phyloP scores from a whole-genome alignment of 2,329 filamentous ascomycete species.

The Cladosporium sp. region DNA sequence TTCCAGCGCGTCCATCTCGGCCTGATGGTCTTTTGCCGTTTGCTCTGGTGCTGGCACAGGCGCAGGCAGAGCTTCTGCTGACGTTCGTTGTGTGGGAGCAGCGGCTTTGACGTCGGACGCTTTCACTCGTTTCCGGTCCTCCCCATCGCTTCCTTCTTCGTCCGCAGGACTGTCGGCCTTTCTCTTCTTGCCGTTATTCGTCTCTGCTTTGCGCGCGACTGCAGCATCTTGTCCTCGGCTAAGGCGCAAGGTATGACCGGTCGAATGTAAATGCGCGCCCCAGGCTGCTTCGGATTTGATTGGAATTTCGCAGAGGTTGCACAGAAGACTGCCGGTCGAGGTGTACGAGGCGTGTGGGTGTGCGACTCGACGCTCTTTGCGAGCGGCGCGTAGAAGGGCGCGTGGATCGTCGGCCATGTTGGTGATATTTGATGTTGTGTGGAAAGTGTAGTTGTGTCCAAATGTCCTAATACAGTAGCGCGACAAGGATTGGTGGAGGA shows the following conservation, averaged over 20 bases:
- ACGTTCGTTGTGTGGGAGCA: background rate
- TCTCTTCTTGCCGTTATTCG: constrained; percentile 51
- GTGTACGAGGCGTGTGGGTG: constrained; percentile 71
- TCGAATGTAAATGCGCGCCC: constrained; percentile 62
- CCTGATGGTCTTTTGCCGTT: constrained; percentile 41
- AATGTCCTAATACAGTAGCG: background rate
- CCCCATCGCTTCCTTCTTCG: constrained; percentile 24
- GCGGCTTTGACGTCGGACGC: background rate
- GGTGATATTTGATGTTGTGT: background rate
- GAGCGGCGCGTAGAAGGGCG: constrained; percentile 75
- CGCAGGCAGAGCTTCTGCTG: background rate
- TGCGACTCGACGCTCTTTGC: constrained; percentile 70
- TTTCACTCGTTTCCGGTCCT: constrained; percentile 25
- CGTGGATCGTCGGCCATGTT: constrained; percentile 61
- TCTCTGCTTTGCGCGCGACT: constrained; percentile 34
- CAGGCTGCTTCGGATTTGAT: constrained; percentile 69
- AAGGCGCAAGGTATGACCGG: constrained; percentile 47
- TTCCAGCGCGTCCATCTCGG: constrained; percentile 72
- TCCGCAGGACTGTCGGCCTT: constrained; percentile 44
- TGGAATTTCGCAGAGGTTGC: constrained; percentile 65
- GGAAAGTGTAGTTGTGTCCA: background rate
- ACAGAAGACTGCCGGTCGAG: constrained; percentile 66
- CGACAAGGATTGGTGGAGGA: background rate
- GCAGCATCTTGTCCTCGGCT: constrained; percentile 31
- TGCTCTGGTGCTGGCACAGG: constrained; percentile 27